A percentile compares a stretch with the other conserved stretches of the same genome.
Conservation (phyloP, 116 monocot genomes). For the Zostera marina region DNA sequence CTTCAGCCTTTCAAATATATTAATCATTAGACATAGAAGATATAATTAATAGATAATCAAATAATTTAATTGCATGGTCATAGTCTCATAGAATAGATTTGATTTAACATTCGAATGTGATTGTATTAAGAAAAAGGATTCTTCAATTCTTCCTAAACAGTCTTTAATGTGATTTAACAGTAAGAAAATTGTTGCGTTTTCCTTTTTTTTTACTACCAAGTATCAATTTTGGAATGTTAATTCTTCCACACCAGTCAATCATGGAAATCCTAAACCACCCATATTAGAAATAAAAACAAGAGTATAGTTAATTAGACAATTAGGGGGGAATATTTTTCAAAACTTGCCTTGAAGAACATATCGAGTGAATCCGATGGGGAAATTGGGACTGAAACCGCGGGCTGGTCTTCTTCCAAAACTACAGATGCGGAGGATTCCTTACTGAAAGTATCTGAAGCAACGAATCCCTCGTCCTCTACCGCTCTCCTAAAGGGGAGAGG, state of each 20-base stretch:
- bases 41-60: not conserved
- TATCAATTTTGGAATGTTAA: too few species aligned
- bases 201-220: too few species aligned
- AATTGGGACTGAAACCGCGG: constrained; percentile 52
- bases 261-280: not conserved
- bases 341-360: constrained; percentile 66
- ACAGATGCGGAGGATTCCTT: constrained; percentile 3
- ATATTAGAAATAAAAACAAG: not conserved
- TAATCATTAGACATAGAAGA: not conserved
- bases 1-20: constrained; percentile 48
- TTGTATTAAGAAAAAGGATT: too few species aligned
- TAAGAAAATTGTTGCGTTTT: too few species aligned
- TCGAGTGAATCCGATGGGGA: constrained; percentile 77
- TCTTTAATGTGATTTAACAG: too few species aligned
- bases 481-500: constrained; percentile 1
- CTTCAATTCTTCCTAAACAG: too few species aligned
- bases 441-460: constrained; percentile 4
- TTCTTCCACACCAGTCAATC: not conserved
- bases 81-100: too few species aligned
- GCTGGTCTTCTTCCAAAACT: constrained; percentile 1
- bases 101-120: too few species aligned
- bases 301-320: not conserved
- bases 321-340: not conserved
- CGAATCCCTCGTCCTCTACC: constrained; percentile 9
- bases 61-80: too few species aligned